phyloP scores from a whole-genome alignment of 768 basidiomycete genomes.

The Boletus subcaerulescens region DNA sequence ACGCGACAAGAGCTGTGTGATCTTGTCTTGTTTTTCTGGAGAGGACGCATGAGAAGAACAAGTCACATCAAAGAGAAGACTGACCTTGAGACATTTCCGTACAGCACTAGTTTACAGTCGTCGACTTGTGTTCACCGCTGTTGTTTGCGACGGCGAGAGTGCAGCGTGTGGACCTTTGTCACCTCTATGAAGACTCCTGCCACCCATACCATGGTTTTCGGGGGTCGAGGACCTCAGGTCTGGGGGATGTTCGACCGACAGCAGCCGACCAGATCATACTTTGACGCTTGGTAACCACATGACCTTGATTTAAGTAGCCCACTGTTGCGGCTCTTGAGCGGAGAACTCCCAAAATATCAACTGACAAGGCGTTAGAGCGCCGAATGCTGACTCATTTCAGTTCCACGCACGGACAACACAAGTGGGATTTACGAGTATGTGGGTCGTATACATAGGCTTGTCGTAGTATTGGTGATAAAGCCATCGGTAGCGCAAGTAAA shows the following conservation, averaged over 20 bases:
- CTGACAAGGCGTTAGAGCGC: slow-evolving; percentile 30
- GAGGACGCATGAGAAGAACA: not conserved
- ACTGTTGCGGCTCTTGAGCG: too few relatives aligned
- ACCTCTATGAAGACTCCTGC: slow-evolving; percentile 19
- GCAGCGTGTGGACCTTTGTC: slow-evolving; percentile 11
- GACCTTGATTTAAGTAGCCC: too few relatives aligned
- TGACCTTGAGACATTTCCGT: slow-evolving; percentile 27
- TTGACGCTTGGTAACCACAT: too few relatives aligned
- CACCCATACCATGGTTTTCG: slow-evolving; percentile 2
- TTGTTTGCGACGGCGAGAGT: too few relatives aligned
- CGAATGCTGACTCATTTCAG: not conserved
- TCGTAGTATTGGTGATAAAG: not conserved
- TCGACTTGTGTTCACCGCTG: not conserved
- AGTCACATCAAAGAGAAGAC: not conserved
- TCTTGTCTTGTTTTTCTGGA: slow-evolving; percentile 39
- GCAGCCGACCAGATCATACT: too few relatives aligned
- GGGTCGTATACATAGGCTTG: too few relatives aligned
- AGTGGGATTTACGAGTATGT: too few relatives aligned
- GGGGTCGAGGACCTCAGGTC: not conserved
- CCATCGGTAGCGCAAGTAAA: slow-evolving; percentile 6
- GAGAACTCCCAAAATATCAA: too few relatives aligned
- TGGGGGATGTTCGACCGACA: not conserved
- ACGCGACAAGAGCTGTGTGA: slow-evolving; percentile 51
- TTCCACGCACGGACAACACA: too few relatives aligned
- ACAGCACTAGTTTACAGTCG: not conserved